These are phyloP conservation scores for Dichotomocladium elegans DNA, from an alignment of 371 early-diverging fungal species.

Conservation along the genomic window DNA sequence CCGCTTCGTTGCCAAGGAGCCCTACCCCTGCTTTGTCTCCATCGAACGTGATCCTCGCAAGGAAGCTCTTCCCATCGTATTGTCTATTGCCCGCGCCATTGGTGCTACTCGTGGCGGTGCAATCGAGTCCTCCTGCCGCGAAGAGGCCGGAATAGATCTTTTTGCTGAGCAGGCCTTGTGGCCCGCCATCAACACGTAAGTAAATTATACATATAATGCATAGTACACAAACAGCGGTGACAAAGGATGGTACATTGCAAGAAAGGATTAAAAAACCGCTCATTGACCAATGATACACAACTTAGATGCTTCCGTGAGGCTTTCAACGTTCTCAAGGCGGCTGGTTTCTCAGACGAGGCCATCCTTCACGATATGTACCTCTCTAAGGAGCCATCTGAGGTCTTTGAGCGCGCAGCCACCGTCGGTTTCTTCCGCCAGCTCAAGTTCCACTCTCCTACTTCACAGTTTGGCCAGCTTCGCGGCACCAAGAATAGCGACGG, in stretches of 20 bases:
- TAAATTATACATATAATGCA: too few relatives aligned
- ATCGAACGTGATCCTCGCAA: conserved; percentile 12
- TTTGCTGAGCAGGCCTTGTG: conserved; percentile 26
- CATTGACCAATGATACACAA: neutral
- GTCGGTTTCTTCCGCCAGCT: conserved; percentile 27
- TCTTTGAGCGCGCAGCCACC: conserved; percentile 23
- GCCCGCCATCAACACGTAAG: conserved; percentile 25
- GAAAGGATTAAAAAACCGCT: neutral
- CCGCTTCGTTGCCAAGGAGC: conserved; percentile 22
- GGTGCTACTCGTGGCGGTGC: conserved; percentile 25
- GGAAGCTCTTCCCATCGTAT: conserved; percentile 12
- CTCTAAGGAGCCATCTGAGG: conserved; percentile 25
- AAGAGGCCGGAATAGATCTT: conserved; percentile 23
- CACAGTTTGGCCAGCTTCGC: conserved; percentile 27
- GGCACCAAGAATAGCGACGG: conserved; percentile 25
- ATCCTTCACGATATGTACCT: conserved; percentile 27
- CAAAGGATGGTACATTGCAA: neutral
- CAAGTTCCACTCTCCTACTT: conserved; percentile 25
- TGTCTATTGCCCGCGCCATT: conserved; percentile 15
- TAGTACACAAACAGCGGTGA: too few relatives aligned
- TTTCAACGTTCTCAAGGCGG: conserved; percentile 17
- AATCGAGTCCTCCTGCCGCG: conserved; percentile 20
- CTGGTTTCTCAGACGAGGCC: conserved; percentile 25
- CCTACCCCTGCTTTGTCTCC: conserved; percentile 26
- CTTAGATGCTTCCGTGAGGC: conserved; percentile 19